These are phyloP conservation scores for Entomortierella parvispora DNA, from an alignment of 192 early-diverging fungal genomes.

Conservation along the genomic window DNA sequence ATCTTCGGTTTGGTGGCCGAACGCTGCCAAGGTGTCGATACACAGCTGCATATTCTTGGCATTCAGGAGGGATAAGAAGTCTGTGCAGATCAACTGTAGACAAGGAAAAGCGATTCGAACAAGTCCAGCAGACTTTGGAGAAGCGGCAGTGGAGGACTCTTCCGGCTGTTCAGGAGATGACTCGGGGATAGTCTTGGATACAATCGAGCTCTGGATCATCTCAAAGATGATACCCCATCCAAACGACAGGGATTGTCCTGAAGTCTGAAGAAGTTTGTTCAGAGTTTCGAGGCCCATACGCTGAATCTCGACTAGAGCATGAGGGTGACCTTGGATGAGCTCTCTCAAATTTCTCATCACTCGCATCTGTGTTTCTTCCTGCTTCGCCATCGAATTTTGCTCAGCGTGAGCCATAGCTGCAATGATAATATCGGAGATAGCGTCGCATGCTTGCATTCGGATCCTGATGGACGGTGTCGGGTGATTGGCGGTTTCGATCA, in stretches of 20 bases:
- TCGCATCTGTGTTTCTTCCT: slow-evolving; percentile 75
- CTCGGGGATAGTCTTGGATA: neutral
- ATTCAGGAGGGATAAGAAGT: slow-evolving; percentile 85
- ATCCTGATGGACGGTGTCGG: slow-evolving; percentile 61
- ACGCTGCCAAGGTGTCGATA: slow-evolving; percentile 81
- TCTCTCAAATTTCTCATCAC: slow-evolving; percentile 69
- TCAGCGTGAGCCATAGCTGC: slow-evolving; percentile 75
- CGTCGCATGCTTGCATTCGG: slow-evolving; percentile 80
- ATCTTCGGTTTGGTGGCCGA: slow-evolving; percentile 87
- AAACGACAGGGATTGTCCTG: slow-evolving; percentile 84
- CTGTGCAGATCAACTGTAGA: slow-evolving; percentile 94
- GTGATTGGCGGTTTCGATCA: slow-evolving; percentile 81
- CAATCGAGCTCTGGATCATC: slow-evolving; percentile 73
- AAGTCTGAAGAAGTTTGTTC: slow-evolving; percentile 89
- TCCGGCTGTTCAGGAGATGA: slow-evolving; percentile 11
- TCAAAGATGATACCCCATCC: slow-evolving; percentile 95
- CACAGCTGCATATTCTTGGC: slow-evolving; percentile 81
- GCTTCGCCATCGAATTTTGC: slow-evolving; percentile 64
- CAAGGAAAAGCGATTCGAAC: slow-evolving; percentile 91
- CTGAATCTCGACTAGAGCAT: slow-evolving; percentile 75
- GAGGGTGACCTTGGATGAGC: slow-evolving; percentile 60
- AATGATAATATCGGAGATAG: slow-evolving; percentile 80
- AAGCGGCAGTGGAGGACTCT: neutral
- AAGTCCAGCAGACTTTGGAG: slow-evolving; percentile 46
- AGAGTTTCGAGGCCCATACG: slow-evolving; percentile 89